Evolutionary conservation across 345 rosid species (phyloP).

Genomic region (Crucihimalaya himalaica): DNA sequence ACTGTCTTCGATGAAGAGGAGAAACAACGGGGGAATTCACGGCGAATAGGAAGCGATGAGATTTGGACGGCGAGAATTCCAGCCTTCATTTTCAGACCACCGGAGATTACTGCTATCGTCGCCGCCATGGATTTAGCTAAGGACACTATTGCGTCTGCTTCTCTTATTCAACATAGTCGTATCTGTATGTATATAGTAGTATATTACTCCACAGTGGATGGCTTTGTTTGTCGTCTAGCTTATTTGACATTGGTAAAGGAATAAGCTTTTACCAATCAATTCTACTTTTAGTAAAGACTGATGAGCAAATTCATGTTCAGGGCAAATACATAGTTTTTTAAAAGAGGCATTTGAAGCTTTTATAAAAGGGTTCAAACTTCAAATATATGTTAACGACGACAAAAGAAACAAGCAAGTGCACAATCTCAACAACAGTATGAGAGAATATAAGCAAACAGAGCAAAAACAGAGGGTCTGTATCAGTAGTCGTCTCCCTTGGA

Average conservation of each 20-base stretch:
- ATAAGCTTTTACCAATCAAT: background rate
- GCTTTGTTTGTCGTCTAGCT: background rate
- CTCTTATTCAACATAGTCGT: background rate
- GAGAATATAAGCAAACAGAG: background rate
- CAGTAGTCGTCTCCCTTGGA: slow-evolving; percentile 89
- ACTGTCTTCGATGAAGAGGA: slow-evolving; percentile 11
- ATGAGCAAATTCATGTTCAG: background rate
- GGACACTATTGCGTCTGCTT: background rate
- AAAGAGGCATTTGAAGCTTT: background rate
- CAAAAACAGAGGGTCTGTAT: slow-evolving; percentile 17
- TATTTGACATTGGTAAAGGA: slow-evolving; percentile 12
- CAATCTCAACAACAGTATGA: slow-evolving; percentile 30
- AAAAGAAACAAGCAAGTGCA: slow-evolving; percentile 11
- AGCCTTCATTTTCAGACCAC: slow-evolving; percentile 33
- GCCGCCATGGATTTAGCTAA: slow-evolving; percentile 33
- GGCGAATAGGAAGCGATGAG: slow-evolving; percentile 38
- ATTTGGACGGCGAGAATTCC: slow-evolving; percentile 32
- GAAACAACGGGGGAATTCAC: slow-evolving; percentile 17
- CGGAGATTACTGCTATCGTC: slow-evolving; percentile 30
- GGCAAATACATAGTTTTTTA: background rate
- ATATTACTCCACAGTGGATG: no score
- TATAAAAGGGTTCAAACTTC: slow-evolving; percentile 22
- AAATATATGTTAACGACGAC: background rate
- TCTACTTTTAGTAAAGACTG: background rate
- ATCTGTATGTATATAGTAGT: slow-evolving; percentile 1